Percentiles rank a stretch among this genome's conserved stretches.
These are phyloP conservation scores for Yarrowia porcina DNA, from an alignment of 805 yeast genomes.

Conservation along the genomic window DNA sequence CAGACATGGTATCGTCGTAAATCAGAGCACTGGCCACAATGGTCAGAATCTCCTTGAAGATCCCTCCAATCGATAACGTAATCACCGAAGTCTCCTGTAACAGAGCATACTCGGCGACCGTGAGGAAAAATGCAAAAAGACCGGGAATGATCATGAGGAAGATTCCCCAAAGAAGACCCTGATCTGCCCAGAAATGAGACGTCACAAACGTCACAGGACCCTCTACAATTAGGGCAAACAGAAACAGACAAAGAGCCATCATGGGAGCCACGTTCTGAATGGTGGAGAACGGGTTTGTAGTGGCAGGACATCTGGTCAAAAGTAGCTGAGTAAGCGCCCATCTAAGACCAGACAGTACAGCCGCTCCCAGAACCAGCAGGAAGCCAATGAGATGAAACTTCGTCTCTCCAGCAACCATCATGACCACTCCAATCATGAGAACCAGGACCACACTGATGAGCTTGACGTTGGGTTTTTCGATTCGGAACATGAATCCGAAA, in stretches of 20 bases:
- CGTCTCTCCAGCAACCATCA: conserved; percentile 66
- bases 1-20: conserved; percentile 68
- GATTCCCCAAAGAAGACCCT: conserved; percentile 56
- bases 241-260: conserved; percentile 63
- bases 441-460: conserved; percentile 65
- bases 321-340: conserved; percentile 94
- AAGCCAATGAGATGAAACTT: conserved; percentile 55
- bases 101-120: conserved; percentile 74
- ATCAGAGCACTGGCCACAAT: conserved; percentile 65
- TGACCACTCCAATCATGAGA: conserved; percentile 79
- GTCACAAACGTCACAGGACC: conserved; percentile 53
- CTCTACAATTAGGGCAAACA: conserved; percentile 66
- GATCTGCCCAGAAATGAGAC: conserved; percentile 62
- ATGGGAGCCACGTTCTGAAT: conserved; percentile 81
- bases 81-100: conserved; percentile 78
- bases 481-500: conserved; percentile 77
- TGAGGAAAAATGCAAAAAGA: conserved; percentile 81
- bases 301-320: conserved; percentile 51
- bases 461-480: conserved; percentile 71
- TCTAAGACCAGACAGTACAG: conserved; percentile 81
- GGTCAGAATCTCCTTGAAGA: conserved; percentile 86
- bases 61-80: conserved; percentile 86
- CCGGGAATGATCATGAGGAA: conserved; percentile 75
- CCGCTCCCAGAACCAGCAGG: conserved; percentile 67
- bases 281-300: conserved; percentile 70